A percentile compares a stretch with the other conserved stretches of the same genome.
phyloP scores from a whole-genome alignment of 306 rosid genomes.

The Calophaca sinica region DNA sequence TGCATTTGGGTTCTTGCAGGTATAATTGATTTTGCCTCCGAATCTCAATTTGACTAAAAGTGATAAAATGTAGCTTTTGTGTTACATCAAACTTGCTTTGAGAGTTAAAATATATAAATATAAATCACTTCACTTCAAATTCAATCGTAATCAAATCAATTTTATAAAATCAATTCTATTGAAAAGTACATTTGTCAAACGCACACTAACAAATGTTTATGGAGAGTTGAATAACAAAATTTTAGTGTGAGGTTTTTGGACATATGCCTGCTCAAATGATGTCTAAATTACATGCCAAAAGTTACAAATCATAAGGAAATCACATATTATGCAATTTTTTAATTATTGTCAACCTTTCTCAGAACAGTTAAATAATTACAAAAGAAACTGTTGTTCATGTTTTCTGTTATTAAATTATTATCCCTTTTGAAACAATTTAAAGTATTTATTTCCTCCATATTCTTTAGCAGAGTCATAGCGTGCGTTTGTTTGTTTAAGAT shows the following conservation, averaged over 20 bases:
- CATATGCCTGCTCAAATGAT: neutral
- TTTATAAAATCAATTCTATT: no score
- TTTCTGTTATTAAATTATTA: neutral
- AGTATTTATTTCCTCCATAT: neutral
- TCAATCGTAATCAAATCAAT: no score
- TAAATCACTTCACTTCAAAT: no score
- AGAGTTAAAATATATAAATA: no score
- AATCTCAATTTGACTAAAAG: no score
- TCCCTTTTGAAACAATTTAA: conserved; percentile 16
- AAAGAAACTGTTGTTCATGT: neutral
- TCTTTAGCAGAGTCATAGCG: neutral
- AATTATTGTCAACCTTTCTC: neutral
- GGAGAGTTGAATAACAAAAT: neutral
- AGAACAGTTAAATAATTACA: neutral
- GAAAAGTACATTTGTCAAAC: no score
- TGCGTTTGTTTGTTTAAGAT: neutral
- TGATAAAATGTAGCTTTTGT: no score
- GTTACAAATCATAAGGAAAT: conserved; percentile 8
- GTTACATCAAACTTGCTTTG: no score
- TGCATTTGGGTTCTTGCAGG: no score
- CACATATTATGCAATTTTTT: neutral
- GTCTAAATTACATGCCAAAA: neutral
- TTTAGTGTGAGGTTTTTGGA: neutral
- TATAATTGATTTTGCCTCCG: no score
- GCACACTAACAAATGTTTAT: no score